phyloP scores from a whole-genome alignment of 257 asterid species.

The Ocimum tenuiflorum region DNA sequence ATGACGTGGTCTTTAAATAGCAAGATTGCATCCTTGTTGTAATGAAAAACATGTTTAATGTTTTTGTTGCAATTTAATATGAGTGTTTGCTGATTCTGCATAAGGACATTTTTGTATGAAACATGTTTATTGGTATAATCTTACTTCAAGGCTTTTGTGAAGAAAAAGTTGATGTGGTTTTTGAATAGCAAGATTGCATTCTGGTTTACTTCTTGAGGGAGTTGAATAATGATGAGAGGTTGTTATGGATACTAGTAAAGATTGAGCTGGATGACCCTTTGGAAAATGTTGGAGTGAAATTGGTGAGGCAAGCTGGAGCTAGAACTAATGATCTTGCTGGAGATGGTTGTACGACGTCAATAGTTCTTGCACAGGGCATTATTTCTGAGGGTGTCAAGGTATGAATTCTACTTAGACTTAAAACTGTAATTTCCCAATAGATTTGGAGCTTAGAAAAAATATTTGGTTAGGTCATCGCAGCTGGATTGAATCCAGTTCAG shows the following conservation, averaged over 20 bases:
- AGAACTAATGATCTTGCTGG: conserved; percentile 82
- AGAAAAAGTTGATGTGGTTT: background rate
- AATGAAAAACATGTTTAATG: background rate
- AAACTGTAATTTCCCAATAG: background rate
- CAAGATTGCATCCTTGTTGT: background rate
- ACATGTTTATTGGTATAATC: background rate
- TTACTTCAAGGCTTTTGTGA: background rate
- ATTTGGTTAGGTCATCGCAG: conserved; percentile 54
- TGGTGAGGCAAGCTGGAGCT: conserved; percentile 88
- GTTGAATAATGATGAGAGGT: conserved; percentile 12
- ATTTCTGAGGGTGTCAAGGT: conserved; percentile 82
- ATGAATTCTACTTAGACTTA: background rate
- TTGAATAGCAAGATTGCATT: background rate
- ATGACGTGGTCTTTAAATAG: background rate
- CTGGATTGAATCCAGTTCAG: conserved; percentile 74
- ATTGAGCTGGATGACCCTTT: conserved; percentile 85
- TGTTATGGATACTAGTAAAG: conserved; percentile 48
- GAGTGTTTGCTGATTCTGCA: background rate
- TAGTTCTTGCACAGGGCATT: conserved; percentile 75
- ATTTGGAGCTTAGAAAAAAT: background rate
- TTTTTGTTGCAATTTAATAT: background rate
- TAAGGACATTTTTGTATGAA: background rate
- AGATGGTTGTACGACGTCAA: conserved; percentile 81
- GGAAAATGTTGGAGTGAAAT: conserved; percentile 79
- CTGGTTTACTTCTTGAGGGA: background rate